A percentile compares a stretch with the other conserved stretches of the same genome.
Conservation (phyloP, 192 early-diverging fungal species). For the Fimicolochytrium jonesii region DNA sequence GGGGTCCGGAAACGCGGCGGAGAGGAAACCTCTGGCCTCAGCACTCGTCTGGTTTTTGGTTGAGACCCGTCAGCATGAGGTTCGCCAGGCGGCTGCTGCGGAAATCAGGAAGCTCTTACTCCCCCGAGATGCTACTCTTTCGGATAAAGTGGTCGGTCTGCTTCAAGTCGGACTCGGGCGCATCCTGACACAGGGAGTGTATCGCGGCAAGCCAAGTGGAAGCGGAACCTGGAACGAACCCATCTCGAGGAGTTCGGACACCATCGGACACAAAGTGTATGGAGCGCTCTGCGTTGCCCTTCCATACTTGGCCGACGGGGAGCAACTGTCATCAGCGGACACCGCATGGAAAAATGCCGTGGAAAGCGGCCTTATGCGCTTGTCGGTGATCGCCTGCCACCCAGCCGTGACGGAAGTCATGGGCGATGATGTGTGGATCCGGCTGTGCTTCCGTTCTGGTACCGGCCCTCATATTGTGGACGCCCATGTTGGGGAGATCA, state of each 20-base stretch:
- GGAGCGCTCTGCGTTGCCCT: constrained; percentile 32
- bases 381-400: constrained; percentile 50
- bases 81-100: constrained; percentile 25
- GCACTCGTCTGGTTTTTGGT: constrained; percentile 59
- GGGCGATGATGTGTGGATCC: constrained; percentile 79
- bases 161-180: constrained; percentile 36
- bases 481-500: constrained; percentile 40
- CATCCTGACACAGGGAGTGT: constrained; percentile 23
- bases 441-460: constrained; percentile 70
- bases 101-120: background rate
- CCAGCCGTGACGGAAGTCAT: constrained; percentile 37
- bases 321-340: constrained; percentile 4
- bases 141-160: constrained; percentile 17
- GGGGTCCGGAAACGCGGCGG: background rate
- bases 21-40: constrained; percentile 35
- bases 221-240: constrained; percentile 37
- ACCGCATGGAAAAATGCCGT: constrained; percentile 4
- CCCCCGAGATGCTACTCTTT: background rate
- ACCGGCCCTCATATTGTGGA: constrained; percentile 64
- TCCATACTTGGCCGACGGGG: constrained; percentile 4
- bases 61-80: constrained; percentile 27
- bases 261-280: constrained; percentile 28
- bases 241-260: constrained; percentile 18
- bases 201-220: constrained; percentile 10
- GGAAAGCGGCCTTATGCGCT: constrained; percentile 39